phyloP scores from a whole-genome alignment of 2,329 filamentous ascomycete species.

The Hymenotorrendiella dingleyae region DNA sequence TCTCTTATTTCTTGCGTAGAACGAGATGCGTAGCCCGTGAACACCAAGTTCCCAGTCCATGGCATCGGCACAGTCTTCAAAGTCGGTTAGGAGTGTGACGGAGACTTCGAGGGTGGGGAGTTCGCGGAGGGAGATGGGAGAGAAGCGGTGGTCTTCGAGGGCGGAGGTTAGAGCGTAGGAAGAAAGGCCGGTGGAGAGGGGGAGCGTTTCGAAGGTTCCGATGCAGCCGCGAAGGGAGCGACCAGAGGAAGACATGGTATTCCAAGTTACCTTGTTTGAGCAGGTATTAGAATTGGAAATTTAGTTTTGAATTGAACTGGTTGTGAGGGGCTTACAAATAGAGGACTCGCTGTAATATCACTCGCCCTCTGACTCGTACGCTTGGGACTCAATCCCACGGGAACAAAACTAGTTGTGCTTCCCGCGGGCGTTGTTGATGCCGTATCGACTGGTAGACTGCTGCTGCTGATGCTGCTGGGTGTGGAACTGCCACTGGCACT shows the following conservation, averaged over 20 bases:
- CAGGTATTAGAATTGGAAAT: neutral
- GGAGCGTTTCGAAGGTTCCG: slow-evolving; percentile 80
- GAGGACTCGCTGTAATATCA: slow-evolving; percentile 52
- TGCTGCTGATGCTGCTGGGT: slow-evolving; percentile 5
- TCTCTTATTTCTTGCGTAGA: slow-evolving; percentile 64
- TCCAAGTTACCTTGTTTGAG: slow-evolving; percentile 51
- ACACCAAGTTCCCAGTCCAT: slow-evolving; percentile 82
- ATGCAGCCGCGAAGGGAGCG: slow-evolving; percentile 80
- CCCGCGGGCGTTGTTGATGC: slow-evolving; percentile 40
- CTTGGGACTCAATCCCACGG: slow-evolving; percentile 18
- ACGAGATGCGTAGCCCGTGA: slow-evolving; percentile 84
- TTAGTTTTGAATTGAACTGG: neutral
- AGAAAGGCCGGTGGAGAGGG: slow-evolving; percentile 65
- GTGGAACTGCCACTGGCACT: slow-evolving; percentile 17
- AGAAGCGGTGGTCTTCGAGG: slow-evolving; percentile 57
- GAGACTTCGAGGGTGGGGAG: slow-evolving; percentile 55
- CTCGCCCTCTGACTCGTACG: slow-evolving; percentile 18
- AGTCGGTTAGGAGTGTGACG: slow-evolving; percentile 80
- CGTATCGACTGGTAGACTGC: slow-evolving; percentile 8
- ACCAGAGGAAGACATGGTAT: slow-evolving; percentile 51
- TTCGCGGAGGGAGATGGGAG: slow-evolving; percentile 47
- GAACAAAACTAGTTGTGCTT: slow-evolving; percentile 32
- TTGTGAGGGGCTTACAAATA: slow-evolving; percentile 58
- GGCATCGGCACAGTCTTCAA: slow-evolving; percentile 66
- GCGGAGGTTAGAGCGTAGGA: slow-evolving; percentile 80